Conservation (phyloP, 805 yeast genomes). For the Starmerella roubikii region DNA sequence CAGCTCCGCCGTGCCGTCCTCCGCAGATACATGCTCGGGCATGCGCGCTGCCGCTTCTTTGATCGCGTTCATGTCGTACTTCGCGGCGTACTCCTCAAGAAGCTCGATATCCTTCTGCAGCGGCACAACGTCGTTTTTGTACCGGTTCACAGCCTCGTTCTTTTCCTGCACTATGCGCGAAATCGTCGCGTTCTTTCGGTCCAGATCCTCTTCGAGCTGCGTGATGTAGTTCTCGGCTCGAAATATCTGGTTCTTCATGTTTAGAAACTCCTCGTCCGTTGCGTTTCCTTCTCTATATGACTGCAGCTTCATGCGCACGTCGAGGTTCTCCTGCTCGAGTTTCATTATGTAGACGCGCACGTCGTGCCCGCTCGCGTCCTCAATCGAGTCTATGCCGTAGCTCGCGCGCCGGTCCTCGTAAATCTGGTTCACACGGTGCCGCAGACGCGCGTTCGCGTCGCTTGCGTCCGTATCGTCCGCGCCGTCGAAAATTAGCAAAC, state of each 20-base stretch:
- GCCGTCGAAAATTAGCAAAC: no score
- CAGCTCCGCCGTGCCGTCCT: slow-evolving; percentile 3
- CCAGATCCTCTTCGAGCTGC: slow-evolving; percentile 13
- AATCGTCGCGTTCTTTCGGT: slow-evolving; percentile 10
- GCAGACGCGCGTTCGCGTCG: not conserved
- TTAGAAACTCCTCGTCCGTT: slow-evolving; percentile 6
- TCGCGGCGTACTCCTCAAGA: slow-evolving; percentile 5
- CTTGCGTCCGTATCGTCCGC: not conserved
- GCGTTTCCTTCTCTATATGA: slow-evolving; percentile 9
- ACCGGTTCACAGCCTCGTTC: slow-evolving; percentile 2
- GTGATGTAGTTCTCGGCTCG: slow-evolving; percentile 12
- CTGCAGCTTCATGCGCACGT: slow-evolving; percentile 17
- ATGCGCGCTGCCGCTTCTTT: slow-evolving; percentile 3
- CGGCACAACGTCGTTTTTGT: not conserved
- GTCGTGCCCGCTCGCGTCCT: slow-evolving; percentile 3
- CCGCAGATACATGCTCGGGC: slow-evolving; percentile 4
- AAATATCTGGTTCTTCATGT: slow-evolving; percentile 2
- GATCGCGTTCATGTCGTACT: not conserved
- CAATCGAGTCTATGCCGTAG: no score
- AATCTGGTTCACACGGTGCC: not conserved
- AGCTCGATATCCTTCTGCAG: slow-evolving; percentile 7
- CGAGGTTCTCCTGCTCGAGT: slow-evolving; percentile 19
- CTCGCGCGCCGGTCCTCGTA: not conserved
- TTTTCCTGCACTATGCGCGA: slow-evolving; percentile 5
- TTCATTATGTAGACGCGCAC: not conserved